Conservation (phyloP, 257 asterid species). For the Solanum virginianum region DNA sequence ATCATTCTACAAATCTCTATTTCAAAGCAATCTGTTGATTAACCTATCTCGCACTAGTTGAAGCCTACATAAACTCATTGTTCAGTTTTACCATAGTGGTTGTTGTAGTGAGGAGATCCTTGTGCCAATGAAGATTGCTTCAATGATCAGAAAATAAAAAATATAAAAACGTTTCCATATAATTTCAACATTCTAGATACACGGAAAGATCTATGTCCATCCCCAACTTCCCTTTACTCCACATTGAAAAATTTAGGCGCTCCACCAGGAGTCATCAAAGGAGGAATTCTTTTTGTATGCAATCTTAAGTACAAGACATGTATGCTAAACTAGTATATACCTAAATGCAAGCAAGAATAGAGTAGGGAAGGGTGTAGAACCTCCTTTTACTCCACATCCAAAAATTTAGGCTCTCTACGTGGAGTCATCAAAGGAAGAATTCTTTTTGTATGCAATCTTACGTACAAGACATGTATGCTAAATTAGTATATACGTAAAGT, state of each 20-base stretch:
- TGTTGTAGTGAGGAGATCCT: no score
- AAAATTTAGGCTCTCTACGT: not conserved
- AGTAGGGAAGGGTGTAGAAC: constrained; percentile 13
- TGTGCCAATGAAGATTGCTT: not conserved
- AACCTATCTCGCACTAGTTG: not conserved
- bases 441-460: no score
- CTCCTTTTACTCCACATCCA: constrained; percentile 8
- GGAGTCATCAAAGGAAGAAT: not conserved
- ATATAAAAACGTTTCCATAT: not conserved
- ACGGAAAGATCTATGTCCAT: not conserved
- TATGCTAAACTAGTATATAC: no score
- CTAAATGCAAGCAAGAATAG: not conserved
- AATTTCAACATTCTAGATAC: not conserved
- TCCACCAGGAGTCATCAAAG: not conserved
- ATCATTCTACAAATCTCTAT: no score
- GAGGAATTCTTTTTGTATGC: not conserved
- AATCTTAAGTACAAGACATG: no score
- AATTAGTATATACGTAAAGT: not conserved
- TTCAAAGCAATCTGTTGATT: no score
- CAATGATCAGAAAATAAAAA: accelerated
- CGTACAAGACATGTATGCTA: no score
- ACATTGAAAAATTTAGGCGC: not conserved
- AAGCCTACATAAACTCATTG: not conserved
- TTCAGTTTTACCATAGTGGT: not conserved
- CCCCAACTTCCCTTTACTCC: not conserved